phyloP scores from a whole-genome alignment of 805 yeast genomes.

The Metschnikowia reukaufii region DNA sequence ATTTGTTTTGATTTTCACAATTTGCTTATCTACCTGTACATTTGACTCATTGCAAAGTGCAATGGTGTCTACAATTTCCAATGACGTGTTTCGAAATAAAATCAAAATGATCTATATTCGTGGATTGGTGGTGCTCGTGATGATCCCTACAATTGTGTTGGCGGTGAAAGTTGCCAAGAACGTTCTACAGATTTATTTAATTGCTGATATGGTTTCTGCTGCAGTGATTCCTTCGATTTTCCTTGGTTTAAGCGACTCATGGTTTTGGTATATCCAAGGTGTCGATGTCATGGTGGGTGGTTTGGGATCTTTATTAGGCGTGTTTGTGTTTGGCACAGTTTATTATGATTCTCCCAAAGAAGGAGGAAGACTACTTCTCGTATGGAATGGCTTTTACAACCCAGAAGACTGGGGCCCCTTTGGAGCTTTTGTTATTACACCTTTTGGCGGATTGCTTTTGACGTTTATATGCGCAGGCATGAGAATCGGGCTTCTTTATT shows the following conservation, averaged over 20 bases:
- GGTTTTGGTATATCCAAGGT: constrained; percentile 69
- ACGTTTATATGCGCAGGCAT: constrained; percentile 51
- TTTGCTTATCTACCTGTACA: constrained; percentile 80
- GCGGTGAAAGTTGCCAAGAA: constrained; percentile 80
- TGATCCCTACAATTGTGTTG: constrained; percentile 85
- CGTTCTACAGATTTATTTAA: constrained; percentile 81
- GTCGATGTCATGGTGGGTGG: constrained; percentile 84
- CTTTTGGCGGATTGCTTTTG: constrained; percentile 70
- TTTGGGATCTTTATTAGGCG: constrained; percentile 74
- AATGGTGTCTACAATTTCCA: constrained; percentile 82
- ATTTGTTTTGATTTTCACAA: constrained; percentile 71
- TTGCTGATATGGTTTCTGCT: constrained; percentile 87
- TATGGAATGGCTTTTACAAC: constrained; percentile 78
- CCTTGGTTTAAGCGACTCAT: constrained; percentile 65
- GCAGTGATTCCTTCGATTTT: constrained; percentile 82
- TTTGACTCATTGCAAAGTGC: constrained; percentile 89
- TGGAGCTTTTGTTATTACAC: constrained; percentile 92
- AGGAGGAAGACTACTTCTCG: constrained; percentile 73
- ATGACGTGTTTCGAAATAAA: constrained; percentile 84
- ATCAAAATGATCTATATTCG: constrained; percentile 67
- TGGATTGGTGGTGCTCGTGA: constrained; percentile 65
- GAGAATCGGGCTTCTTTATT: constrained; percentile 41
- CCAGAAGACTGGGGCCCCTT: constrained; percentile 88
- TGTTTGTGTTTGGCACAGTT: constrained; percentile 79
- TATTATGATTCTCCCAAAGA: constrained; percentile 71